These are phyloP conservation scores for Zymoseptoria brevis DNA, from an alignment of 2,329 filamentous ascomycete genomes.

Conservation along the genomic window DNA sequence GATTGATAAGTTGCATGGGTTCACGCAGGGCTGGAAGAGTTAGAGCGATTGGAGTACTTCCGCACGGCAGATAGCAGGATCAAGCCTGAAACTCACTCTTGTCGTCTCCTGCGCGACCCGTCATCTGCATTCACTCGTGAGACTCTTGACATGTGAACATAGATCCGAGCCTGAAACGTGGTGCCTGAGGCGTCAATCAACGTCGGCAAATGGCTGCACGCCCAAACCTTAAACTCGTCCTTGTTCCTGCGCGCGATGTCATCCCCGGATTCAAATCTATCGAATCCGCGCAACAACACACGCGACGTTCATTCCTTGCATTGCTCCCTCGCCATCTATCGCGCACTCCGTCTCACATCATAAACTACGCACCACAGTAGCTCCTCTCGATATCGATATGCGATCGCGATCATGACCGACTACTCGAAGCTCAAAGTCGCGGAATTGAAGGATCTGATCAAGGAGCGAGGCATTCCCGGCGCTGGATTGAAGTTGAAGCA, in stretches of 20 bases:
- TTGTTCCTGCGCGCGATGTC: neutral
- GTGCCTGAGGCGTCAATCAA: neutral
- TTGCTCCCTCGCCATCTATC: neutral
- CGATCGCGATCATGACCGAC: slow-evolving; percentile 25
- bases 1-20: slow-evolving; percentile 88
- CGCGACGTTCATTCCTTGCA: neutral
- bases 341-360: neutral
- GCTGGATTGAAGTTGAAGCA: slow-evolving; percentile 42
- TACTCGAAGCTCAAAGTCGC: slow-evolving; percentile 42
- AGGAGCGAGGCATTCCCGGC: slow-evolving; percentile 39
- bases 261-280: neutral
- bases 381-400: neutral
- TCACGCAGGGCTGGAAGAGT: slow-evolving; percentile 70
- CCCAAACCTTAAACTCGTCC: neutral
- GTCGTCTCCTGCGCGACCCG: neutral
- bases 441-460: slow-evolving; percentile 39
- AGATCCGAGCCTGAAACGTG: too few species aligned
- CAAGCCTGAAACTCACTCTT: neutral
- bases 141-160: neutral
- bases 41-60: neutral
- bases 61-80: neutral
- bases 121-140: too few species aligned
- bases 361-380: neutral
- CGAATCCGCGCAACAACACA: neutral
- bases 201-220: neutral